phyloP scores from a whole-genome alignment of 1,139 yeast genomes.

The Suhomyces bolitotheri region DNA sequence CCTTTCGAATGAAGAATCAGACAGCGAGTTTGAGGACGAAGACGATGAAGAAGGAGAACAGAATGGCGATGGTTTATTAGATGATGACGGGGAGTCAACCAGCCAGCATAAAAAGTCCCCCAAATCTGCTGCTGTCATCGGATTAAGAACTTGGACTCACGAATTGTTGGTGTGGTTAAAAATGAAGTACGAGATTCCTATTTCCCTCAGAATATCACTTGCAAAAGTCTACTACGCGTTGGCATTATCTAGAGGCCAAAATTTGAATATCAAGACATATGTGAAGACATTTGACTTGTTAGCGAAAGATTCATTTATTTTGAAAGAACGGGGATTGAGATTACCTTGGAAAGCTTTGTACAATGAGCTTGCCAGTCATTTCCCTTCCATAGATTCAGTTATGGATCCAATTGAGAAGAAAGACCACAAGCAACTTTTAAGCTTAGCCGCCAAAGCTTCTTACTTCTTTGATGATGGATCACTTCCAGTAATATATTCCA shows the following conservation, averaged over 20 bases:
- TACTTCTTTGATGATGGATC: constrained; percentile 42
- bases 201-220: constrained; percentile 58
- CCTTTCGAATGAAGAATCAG: constrained; percentile 24
- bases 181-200: constrained; percentile 82
- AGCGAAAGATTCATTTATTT: constrained; percentile 47
- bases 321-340: constrained; percentile 35
- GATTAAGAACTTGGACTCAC: constrained; percentile 84
- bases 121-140: constrained; percentile 70
- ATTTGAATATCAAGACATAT: constrained; percentile 59
- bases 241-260: constrained; percentile 75
- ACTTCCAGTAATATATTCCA: constrained; percentile 37
- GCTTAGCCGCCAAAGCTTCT: constrained; percentile 51
- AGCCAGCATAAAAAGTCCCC: constrained; percentile 60
- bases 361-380: constrained; percentile 36
- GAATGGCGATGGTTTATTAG: constrained; percentile 40
- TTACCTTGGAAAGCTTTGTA: constrained; percentile 58
- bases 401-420: constrained; percentile 40
- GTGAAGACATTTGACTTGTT: constrained; percentile 64
- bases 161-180: constrained; percentile 79
- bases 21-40: constrained; percentile 42
- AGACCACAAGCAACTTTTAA: constrained; percentile 43
- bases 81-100: constrained; percentile 39
- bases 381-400: constrained; percentile 34
- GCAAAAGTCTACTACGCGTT: constrained; percentile 74
- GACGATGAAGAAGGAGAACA: constrained; percentile 23